These are phyloP conservation scores for Diaporthe amygdali DNA, from an alignment of 2,329 filamentous ascomycete genomes.

Conservation along the genomic window DNA sequence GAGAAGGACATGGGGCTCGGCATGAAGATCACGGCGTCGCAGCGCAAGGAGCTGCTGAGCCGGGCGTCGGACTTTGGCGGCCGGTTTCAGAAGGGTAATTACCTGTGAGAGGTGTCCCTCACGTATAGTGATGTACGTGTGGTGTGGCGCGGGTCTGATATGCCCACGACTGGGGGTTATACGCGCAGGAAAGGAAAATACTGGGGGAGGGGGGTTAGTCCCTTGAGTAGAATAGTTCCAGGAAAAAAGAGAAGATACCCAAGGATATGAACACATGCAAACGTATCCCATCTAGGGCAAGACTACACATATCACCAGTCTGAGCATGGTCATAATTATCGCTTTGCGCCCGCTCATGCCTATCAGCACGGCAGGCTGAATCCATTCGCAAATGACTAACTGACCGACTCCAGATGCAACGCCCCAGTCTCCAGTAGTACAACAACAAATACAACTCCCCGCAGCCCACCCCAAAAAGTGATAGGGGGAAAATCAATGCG, in stretches of 20 bases:
- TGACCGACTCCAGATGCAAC: slow-evolving; percentile 3
- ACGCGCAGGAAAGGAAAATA: no score
- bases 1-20: slow-evolving; percentile 92
- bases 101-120: slow-evolving; percentile 47
- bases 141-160: no score
- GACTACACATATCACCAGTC: not conserved
- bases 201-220: no score
- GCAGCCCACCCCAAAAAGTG: not conserved
- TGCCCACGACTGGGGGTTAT: no score
- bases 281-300: not conserved
- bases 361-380: not conserved
- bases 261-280: not conserved
- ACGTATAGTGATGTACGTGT: no score
- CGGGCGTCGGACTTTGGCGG: slow-evolving; percentile 83
- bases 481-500: slow-evolving; percentile 10
- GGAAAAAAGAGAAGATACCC: not conserved
- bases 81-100: slow-evolving; percentile 79
- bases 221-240: no score
- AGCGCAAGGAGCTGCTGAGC: slow-evolving; percentile 79
- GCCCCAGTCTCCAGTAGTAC: not conserved
- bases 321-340: not conserved
- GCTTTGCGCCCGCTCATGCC: not conserved
- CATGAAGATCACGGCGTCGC: slow-evolving; percentile 71
- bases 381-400: not conserved
- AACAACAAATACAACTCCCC: slow-evolving; percentile 8